These are phyloP conservation scores for Neurospora africana DNA, from an alignment of 495 filamentous ascomycete species.

Conservation along the genomic window DNA sequence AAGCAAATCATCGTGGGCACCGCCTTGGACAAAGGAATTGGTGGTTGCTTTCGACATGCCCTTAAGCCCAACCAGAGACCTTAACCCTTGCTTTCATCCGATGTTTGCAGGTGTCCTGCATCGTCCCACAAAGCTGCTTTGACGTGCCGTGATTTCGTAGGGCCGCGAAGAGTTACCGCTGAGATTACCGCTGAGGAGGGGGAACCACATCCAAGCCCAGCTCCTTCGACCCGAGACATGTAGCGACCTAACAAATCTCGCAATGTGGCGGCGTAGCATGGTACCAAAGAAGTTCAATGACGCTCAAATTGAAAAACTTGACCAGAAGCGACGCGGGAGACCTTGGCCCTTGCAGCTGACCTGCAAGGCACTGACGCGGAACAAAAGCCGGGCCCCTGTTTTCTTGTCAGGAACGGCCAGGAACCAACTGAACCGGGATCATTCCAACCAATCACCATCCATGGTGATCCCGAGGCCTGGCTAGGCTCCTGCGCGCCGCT, in stretches of 20 bases:
- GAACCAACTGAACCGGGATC: conserved; percentile 13
- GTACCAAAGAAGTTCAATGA: not conserved
- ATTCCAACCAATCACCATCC: conserved; percentile 6
- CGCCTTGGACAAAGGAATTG: not conserved
- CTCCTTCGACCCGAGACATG: not conserved
- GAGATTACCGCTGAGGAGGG: not conserved
- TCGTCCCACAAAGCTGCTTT: not conserved
- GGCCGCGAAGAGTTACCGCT: not conserved
- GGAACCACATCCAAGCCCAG: not conserved
- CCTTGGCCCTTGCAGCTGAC: conserved; percentile 13
- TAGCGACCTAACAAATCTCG: conserved; percentile 10
- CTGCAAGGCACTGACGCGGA: conserved; percentile 15
- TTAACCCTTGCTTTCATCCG: not conserved
- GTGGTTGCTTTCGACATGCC: not conserved
- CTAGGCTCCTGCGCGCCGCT: not conserved
- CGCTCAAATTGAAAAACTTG: not conserved
- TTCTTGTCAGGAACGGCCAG: conserved; percentile 8
- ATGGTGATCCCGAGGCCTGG: not conserved
- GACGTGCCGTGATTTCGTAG: not conserved
- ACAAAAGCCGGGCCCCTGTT: conserved; percentile 4
- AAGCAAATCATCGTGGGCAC: not conserved
- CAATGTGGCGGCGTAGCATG: conserved; percentile 1
- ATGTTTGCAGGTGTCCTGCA: not conserved
- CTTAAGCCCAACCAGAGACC: not conserved
- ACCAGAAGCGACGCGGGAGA: not conserved